Conservation (phyloP, 2,329 filamentous ascomycete species). For the Alternaria tenuissima region DNA sequence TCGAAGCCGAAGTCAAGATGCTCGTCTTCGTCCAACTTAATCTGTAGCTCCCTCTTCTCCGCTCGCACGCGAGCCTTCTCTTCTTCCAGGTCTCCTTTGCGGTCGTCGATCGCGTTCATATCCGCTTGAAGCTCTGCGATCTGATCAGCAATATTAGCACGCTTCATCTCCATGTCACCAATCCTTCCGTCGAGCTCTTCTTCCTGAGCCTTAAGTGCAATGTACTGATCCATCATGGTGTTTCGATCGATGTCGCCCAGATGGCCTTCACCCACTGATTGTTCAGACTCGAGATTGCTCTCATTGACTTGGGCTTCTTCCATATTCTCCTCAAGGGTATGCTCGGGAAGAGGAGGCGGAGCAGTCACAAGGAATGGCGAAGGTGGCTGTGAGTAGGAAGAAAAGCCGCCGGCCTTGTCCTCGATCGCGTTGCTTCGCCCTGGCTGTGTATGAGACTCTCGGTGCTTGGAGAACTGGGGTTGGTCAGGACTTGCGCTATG, state of each 20-base stretch:
- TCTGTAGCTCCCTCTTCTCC: conserved; percentile 1
- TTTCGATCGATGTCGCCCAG: background rate
- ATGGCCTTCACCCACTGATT: background rate
- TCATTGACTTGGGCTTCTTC: background rate
- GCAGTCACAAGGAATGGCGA: background rate
- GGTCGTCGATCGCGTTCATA: background rate
- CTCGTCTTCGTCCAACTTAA: conserved; percentile 1
- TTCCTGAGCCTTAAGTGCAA: conserved; percentile 1
- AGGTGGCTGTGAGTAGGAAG: background rate
- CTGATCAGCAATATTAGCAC: background rate
- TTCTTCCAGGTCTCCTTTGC: background rate
- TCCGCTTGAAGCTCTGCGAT: conserved; percentile 1
- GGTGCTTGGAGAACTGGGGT: too few species aligned
- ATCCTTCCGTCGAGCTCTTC: conserved; percentile 7
- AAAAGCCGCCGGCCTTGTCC: background rate
- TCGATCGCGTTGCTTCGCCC: background rate
- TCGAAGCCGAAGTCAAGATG: conserved; percentile 13
- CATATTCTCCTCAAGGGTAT: background rate
- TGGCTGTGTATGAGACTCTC: background rate
- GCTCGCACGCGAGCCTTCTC: background rate
- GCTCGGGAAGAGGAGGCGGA: background rate
- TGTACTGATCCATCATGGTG: conserved; percentile 9
- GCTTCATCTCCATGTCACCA: background rate
- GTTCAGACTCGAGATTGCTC: background rate
- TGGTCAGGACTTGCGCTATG: background rate